Conservation (phyloP, 1,284 basidiomycete species). For the Clitocybe nebularis region DNA sequence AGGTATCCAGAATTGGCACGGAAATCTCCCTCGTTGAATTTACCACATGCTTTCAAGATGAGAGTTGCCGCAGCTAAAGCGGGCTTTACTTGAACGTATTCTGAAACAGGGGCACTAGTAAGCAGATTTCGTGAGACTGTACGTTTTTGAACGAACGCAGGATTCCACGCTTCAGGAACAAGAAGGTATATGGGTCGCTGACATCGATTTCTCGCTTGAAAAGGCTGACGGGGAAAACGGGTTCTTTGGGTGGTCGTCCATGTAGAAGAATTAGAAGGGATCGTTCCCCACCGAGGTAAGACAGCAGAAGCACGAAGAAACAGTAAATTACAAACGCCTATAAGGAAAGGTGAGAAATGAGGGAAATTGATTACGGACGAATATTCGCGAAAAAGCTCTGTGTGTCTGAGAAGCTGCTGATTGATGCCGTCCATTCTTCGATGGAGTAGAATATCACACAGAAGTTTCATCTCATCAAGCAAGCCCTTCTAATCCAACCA, state of each 20-base stretch:
- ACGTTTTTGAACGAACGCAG: constrained; percentile 62
- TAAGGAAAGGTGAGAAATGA: neutral
- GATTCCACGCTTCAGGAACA: constrained; percentile 93
- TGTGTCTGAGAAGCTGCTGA: too few species aligned
- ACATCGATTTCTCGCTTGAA: constrained; percentile 81
- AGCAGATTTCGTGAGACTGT: neutral
- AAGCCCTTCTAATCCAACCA: too few species aligned
- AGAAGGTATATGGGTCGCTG: constrained; percentile 90
- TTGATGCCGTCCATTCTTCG: too few species aligned
- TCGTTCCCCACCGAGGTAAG: constrained; percentile 91
- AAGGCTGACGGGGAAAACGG: constrained; percentile 81
- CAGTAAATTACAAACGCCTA: constrained; percentile 97
- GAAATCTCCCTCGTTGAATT: constrained; percentile 90
- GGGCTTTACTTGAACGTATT: constrained; percentile 98
- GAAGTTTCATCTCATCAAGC: too few species aligned
- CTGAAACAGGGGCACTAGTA: constrained; percentile 37
- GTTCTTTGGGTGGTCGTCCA: constrained; percentile 82
- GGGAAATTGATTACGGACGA: too few species aligned
- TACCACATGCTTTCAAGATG: constrained; percentile 81
- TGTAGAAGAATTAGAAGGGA: constrained; percentile 89
- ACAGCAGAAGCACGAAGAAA: constrained; percentile 79
- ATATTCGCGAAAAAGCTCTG: too few species aligned
- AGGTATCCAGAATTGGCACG: constrained; percentile 85
- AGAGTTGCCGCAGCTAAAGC: constrained; percentile 82
- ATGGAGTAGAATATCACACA: too few species aligned